Percentiles rank a stretch among this genome's conserved stretches.
phyloP scores from a whole-genome alignment of 768 basidiomycete genomes.

The Dentipellis sp. region DNA sequence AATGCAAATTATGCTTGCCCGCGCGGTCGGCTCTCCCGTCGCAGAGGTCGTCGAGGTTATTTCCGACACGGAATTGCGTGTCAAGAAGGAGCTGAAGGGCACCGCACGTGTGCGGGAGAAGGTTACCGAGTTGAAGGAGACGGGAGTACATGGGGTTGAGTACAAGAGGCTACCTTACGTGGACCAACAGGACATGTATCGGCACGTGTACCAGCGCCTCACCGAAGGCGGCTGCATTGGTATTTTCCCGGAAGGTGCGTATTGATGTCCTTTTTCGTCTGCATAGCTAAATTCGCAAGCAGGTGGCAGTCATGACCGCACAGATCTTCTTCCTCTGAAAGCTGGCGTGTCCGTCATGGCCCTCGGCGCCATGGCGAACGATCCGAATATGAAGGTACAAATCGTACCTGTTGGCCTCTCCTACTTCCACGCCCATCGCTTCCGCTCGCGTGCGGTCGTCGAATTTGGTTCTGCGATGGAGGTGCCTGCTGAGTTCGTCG shows the following conservation, averaged over 20 bases:
- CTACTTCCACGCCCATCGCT: conserved; percentile 41
- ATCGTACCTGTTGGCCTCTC: conserved; percentile 58
- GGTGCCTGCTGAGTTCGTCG: conserved; percentile 79
- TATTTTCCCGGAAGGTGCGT: conserved; percentile 93
- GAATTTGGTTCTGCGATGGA: conserved; percentile 91
- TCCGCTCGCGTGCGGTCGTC: conserved; percentile 93
- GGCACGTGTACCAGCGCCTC: conserved; percentile 80
- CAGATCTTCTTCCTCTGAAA: conserved; percentile 91
- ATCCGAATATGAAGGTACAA: conserved; percentile 78
- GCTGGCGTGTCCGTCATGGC: conserved; percentile 98
- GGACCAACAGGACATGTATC: conserved; percentile 93
- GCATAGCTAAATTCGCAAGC: not conserved
- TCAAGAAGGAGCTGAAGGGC: conserved; percentile 84
- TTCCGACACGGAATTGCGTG: conserved; percentile 74
- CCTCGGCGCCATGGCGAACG: conserved; percentile 91
- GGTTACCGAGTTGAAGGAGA: conserved; percentile 44
- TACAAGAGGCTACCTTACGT: conserved; percentile 84
- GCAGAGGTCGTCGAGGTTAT: conserved; percentile 85
- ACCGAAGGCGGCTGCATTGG: conserved; percentile 86
- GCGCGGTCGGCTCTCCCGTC: conserved; percentile 60
- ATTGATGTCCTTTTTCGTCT: not conserved
- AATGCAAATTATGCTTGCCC: conserved; percentile 84
- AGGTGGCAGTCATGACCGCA: conserved; percentile 98
- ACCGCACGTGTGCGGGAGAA: conserved; percentile 61
- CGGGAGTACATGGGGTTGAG: conserved; percentile 52